Conservation (phyloP, 192 early-diverging fungal species). For the Thoreauomyces humboldtii region DNA sequence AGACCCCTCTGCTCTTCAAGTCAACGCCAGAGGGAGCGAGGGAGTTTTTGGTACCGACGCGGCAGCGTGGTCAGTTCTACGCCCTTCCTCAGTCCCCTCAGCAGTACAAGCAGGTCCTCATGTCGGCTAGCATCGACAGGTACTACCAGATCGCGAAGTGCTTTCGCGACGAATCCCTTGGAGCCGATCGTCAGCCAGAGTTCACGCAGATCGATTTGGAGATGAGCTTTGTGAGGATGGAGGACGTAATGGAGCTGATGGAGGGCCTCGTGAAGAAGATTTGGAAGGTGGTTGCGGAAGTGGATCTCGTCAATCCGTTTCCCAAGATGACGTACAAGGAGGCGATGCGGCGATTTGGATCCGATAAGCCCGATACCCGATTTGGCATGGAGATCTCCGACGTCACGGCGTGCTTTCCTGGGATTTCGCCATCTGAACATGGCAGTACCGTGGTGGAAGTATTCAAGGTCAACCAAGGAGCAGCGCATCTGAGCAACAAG, state of each 20-base stretch:
- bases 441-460: slow-evolving; percentile 28
- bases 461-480: slow-evolving; percentile 17
- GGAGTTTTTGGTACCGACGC: slow-evolving; percentile 92
- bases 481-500: background rate
- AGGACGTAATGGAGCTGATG: slow-evolving; percentile 70
- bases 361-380: slow-evolving; percentile 87
- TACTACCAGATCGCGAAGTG: slow-evolving; percentile 93
- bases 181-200: slow-evolving; percentile 88
- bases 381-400: slow-evolving; percentile 69
- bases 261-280: slow-evolving; percentile 68
- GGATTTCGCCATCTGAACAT: no score
- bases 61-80: slow-evolving; percentile 68
- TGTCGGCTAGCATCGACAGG: slow-evolving; percentile 83
- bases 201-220: slow-evolving; percentile 95
- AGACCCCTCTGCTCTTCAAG: slow-evolving; percentile 88
- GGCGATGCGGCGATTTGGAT: slow-evolving; percentile 81
- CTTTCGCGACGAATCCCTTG: slow-evolving; percentile 85
- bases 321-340: slow-evolving; percentile 75
- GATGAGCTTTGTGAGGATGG: slow-evolving; percentile 75
- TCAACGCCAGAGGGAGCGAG: slow-evolving; percentile 90
- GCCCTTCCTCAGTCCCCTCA: slow-evolving; percentile 91
- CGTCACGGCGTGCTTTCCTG: background rate
- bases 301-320: slow-evolving; percentile 60
- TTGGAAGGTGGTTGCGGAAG: slow-evolving; percentile 55
- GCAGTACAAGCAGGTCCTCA: slow-evolving; percentile 91